Percentiles rank a stretch among this genome's conserved stretches.
Conservation (phyloP, 1,284 basidiomycete species). For the Cystobasidium pallidum region DNA sequence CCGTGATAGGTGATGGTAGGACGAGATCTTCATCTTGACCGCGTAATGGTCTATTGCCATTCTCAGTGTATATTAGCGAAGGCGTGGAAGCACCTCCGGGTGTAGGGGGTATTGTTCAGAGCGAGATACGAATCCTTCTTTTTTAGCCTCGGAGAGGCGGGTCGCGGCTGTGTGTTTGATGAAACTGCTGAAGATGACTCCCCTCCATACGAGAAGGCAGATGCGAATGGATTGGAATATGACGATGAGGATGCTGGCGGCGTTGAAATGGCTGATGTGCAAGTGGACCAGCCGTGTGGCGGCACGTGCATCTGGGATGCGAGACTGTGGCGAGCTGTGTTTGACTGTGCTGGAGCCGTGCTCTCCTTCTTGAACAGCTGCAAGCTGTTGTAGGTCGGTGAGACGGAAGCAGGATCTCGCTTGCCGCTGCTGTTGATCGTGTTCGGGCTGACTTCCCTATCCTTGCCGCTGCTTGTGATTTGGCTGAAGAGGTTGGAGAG, state of each 20-base stretch:
- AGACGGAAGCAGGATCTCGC: background rate
- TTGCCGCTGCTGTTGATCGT: background rate
- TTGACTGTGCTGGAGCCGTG: background rate
- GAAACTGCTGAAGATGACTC: background rate
- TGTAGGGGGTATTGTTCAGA: constrained; percentile 37
- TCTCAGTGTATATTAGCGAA: constrained; percentile 5
- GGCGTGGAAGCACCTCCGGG: constrained; percentile 13
- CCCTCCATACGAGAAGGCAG: constrained; percentile 11
- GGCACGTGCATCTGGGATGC: constrained; percentile 8
- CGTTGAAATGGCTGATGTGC: background rate
- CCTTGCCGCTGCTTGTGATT: constrained; percentile 14
- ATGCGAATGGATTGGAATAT: constrained; percentile 32
- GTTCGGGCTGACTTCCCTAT: background rate
- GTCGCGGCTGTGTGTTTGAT: background rate
- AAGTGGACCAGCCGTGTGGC: constrained; percentile 25
- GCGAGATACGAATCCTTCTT: constrained; percentile 33
- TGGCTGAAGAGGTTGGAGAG: constrained; percentile 27
- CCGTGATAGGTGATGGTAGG: constrained; percentile 23
- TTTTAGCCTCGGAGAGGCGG: constrained; percentile 18
- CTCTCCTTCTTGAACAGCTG: background rate
- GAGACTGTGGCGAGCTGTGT: background rate
- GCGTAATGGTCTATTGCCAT: constrained; percentile 18
- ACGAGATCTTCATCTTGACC: constrained; percentile 30
- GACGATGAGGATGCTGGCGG: background rate
- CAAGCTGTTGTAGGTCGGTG: constrained; percentile 2